Evolutionary conservation across 2,329 filamentous ascomycete genomes (phyloP), one percentile per base, ranked within the genome.

Genomic region (Aspergillus sclerotialis): DNA sequence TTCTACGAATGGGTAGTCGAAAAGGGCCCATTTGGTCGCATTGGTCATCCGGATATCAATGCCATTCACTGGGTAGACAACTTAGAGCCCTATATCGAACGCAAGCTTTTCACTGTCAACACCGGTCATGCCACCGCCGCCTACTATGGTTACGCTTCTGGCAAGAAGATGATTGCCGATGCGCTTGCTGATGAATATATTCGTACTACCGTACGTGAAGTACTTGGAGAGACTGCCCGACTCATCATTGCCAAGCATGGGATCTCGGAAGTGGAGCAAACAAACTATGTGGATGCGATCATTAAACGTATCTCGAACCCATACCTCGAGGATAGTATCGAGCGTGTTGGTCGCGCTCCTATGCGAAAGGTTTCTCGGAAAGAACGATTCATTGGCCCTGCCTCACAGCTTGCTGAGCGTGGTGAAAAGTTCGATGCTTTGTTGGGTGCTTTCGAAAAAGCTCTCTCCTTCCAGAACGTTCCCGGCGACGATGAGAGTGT

Each of bases 1-100:
- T 98, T 96, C 74, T 95, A 86, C 69, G 92, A 98, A 71, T 98
- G 92, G 92, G 90, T 92, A 25, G 89, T 98, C 33, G 92, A 98
- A 59, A 70, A 78, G 60, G 82, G 78, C 28, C 90, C 90, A 2
- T 95, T 96, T 64, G 73, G 80, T 45, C 76, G 81, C 44, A 68
- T 75, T 42, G 72, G 73, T 35, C 74, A 77, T 49, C 89, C 88
- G 5, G 66, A 76, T 12, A 90, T 98, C 55, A 65, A 92, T 47
- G 90, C 89, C 40, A 82, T 96, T 60, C 84, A 94, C 69, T 95
- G 86, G 79, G 92, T 96, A 39, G 80, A 87, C 45, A 75, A 96
- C 67, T 78, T 98, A 18, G 76, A 81, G 58, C 92, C 92, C 38
- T 98, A 90, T 70, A 96, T 98, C 55, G 92, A 98, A 79, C 89